Evolutionary conservation across 129 eudicot genomes (phyloP).

Genomic region (Sambucus nigra): DNA sequence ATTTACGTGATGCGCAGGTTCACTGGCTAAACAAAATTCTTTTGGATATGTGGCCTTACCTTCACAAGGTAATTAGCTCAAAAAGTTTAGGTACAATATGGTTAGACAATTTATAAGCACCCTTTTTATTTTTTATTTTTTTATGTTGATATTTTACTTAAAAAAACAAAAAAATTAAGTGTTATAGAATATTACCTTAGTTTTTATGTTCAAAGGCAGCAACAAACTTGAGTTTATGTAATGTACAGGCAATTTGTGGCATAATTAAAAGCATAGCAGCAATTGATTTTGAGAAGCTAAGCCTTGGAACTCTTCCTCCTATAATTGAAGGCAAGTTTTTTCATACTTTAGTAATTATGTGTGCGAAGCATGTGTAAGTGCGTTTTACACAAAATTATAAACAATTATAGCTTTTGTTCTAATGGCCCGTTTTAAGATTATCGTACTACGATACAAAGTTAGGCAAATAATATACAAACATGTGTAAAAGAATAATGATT

Average conservation of each 20-base stretch:
- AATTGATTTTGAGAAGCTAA: constrained; percentile 62
- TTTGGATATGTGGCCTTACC: constrained; percentile 79
- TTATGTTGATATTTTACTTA: neutral
- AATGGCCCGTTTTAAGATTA: no score
- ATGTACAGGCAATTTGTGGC: constrained; percentile 53
- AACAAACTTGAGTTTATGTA: neutral
- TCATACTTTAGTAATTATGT: no score
- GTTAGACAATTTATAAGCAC: neutral
- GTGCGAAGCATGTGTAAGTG: no score
- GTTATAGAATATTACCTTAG: no score
- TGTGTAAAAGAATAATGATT: neutral
- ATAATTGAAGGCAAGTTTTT: constrained; percentile 53
- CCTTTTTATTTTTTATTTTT: neutral
- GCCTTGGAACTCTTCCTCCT: constrained; percentile 89
- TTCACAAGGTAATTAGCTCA: constrained; percentile 54
- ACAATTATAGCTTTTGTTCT: neutral
- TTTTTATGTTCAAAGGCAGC: neutral
- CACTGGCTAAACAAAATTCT: constrained; percentile 78
- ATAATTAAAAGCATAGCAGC: constrained; percentile 52
- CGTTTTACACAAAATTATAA: no score
- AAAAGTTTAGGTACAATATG: constrained; percentile 6
- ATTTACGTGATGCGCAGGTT: constrained; percentile 38
- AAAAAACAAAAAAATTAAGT: neutral
- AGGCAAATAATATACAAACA: neutral
- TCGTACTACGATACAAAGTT: no score